A percentile compares a stretch with the other conserved stretches of the same genome.
These are phyloP conservation scores for Suhomyces prunicola DNA, from an alignment of 805 yeast species.

Conservation along the genomic window DNA sequence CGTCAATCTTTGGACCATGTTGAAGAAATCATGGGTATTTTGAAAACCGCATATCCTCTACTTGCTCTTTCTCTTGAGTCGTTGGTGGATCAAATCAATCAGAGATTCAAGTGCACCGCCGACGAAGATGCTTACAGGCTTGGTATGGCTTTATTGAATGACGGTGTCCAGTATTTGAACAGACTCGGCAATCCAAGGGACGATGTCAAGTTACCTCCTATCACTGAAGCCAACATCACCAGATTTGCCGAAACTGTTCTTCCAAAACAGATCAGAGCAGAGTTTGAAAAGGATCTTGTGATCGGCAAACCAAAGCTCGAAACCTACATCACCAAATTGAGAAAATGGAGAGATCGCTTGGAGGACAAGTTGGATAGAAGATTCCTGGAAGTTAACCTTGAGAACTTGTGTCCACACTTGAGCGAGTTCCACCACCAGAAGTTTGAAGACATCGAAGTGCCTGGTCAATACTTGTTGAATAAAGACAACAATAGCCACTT, in stretches of 20 bases:
- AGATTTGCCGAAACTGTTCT: constrained; percentile 90
- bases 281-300: constrained; percentile 89
- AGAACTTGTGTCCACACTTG: constrained; percentile 88
- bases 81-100: constrained; percentile 90
- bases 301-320: constrained; percentile 84
- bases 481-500: constrained; percentile 89
- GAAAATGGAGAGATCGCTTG: constrained; percentile 89
- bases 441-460: constrained; percentile 95
- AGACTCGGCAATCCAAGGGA: constrained; percentile 83
- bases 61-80: constrained; percentile 91
- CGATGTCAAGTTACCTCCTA: constrained; percentile 83
- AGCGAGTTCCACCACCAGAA: constrained; percentile 98
- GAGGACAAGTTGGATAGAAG: constrained; percentile 90
- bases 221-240: constrained; percentile 83
- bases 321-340: constrained; percentile 73
- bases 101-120: constrained; percentile 86
- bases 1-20: constrained; percentile 93
- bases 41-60: constrained; percentile 95
- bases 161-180: constrained; percentile 87
- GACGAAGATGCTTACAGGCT: constrained; percentile 96
- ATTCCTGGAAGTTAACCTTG: constrained; percentile 74
- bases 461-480: constrained; percentile 90
- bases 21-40: constrained; percentile 86
- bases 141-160: constrained; percentile 87
- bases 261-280: constrained; percentile 83